These are phyloP conservation scores for Pichia occidentalis DNA, from an alignment of 805 yeast species.

Conservation along the genomic window DNA sequence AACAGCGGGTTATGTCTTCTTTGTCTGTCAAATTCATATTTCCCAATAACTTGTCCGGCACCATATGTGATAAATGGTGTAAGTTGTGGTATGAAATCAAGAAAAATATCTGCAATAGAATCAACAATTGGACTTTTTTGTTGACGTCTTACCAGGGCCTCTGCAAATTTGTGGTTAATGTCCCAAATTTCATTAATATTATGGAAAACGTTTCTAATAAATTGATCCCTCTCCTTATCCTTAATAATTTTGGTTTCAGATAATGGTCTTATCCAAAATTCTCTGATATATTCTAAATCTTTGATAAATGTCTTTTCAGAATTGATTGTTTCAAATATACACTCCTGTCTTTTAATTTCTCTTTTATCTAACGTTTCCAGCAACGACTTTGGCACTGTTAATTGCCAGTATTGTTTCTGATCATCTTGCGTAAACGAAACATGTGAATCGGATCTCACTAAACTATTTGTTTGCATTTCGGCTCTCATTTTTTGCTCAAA, in stretches of 20 bases:
- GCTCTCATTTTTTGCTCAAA: slow-evolving; percentile 92
- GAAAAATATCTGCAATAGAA: slow-evolving; percentile 78
- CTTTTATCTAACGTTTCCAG: slow-evolving; percentile 72
- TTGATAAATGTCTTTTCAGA: slow-evolving; percentile 95
- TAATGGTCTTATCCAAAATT: slow-evolving; percentile 88
- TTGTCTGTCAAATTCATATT: slow-evolving; percentile 91
- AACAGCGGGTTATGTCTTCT: slow-evolving; percentile 84
- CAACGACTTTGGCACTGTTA: slow-evolving; percentile 75
- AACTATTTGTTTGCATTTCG: slow-evolving; percentile 79
- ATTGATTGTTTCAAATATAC: slow-evolving; percentile 86
- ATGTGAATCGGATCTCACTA: slow-evolving; percentile 66
- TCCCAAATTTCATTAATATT: slow-evolving; percentile 83
- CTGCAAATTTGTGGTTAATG: slow-evolving; percentile 79
- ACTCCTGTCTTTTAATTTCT: slow-evolving; percentile 90
- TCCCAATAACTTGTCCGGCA: slow-evolving; percentile 91
- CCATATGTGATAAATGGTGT: slow-evolving; percentile 92
- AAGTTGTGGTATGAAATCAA: slow-evolving; percentile 77
- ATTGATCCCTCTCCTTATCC: slow-evolving; percentile 81
- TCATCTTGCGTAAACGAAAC: slow-evolving; percentile 69
- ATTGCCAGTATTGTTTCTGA: slow-evolving; percentile 86
- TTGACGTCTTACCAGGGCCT: slow-evolving; percentile 82
- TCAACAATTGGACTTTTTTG: slow-evolving; percentile 78
- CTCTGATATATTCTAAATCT: slow-evolving; percentile 87
- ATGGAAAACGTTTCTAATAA: slow-evolving; percentile 85
- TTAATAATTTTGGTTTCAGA: slow-evolving; percentile 84